Evolutionary conservation across 176 grass and related monocot genomes (phyloP), one percentile per base, ranked within the genome.

Genomic region (Ensete ventricosum): DNA sequence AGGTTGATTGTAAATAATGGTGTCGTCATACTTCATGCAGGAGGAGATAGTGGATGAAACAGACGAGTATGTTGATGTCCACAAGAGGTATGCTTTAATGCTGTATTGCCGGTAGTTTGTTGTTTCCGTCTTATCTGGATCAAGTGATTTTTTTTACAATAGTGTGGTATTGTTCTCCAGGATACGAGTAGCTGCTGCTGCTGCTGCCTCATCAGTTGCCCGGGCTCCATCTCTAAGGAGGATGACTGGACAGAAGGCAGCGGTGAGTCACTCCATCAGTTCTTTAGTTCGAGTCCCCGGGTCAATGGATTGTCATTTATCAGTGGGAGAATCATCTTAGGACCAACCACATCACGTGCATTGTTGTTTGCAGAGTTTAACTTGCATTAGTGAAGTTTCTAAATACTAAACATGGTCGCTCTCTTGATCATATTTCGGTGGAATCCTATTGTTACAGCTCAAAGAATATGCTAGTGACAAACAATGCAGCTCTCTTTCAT

Each of bases 11-110:
- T 43, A 43, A 43, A 43, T 43, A 26, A 65, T 54, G 11, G 58
- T 20, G 24, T 81, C 50, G 22, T 50, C 14, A 76, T 43, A 67
- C 60, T 79, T 67, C 66, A 79, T 84, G 49, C 79, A 99, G 96
- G 96, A 99, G 75, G 96, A 99, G 79, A 99, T 99, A 80, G 96
- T 99, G 48, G 96, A 99, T 49, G 96, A 99, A 62, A 99, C 96
- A 1, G 96, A 99, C 71, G 96, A 99, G 84, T 99, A 89, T 91
- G 96, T 99, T 86, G 96, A 99, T 84, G 96, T 99, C 71, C 96
- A 99, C 63, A 99, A 99, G 83, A 99, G 96, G 96, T 89, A 89
- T 80, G 34, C 20, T 22, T 69, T 49, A 73, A 3, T 51, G 8
- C 14, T 68, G 53, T 24, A 6, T 22, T 53, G 13, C 21, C 27